Percentiles rank a stretch among this genome's conserved stretches.
Conservation (phyloP, 2,329 filamentous ascomycete genomes). For the Chrysoporthe austroafricana region DNA sequence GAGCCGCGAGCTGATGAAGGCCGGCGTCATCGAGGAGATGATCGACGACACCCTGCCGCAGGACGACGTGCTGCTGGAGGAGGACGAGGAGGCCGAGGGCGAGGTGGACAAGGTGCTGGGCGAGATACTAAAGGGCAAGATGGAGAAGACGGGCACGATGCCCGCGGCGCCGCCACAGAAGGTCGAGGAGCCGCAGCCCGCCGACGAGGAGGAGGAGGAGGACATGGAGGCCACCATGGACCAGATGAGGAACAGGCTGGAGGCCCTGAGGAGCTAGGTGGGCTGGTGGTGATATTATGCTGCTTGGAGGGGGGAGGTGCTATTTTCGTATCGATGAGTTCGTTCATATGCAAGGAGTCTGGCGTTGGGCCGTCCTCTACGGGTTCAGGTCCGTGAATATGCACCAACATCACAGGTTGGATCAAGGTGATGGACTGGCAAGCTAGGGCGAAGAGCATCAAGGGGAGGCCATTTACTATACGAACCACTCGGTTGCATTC, state of each 20-base stretch:
- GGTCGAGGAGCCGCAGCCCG: constrained; percentile 55
- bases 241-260: constrained; percentile 89
- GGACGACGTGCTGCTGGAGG: constrained; percentile 69
- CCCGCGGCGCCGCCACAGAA: constrained; percentile 58
- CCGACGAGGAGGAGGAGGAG: constrained; percentile 75
- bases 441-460: neutral
- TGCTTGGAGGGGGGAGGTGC: neutral
- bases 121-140: constrained; percentile 83
- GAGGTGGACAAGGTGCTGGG: constrained; percentile 94
- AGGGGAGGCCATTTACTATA: neutral
- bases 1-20: constrained; percentile 85
- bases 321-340: constrained; percentile 8
- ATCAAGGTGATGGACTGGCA: neutral
- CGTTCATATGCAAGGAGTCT: constrained; percentile 27
- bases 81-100: constrained; percentile 72
- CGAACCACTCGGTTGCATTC: neutral
- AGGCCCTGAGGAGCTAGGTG: constrained; percentile 81
- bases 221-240: constrained; percentile 89
- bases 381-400: constrained; percentile 20
- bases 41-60: constrained; percentile 83
- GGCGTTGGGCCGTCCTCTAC: constrained; percentile 20
- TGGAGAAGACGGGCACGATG: constrained; percentile 65
- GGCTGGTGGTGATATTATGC: neutral
- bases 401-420: constrained; percentile 5
- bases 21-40: constrained; percentile 98